Percentiles rank a stretch among this genome's conserved stretches.
Evolutionary conservation across 192 early-diverging fungal species (phyloP).

Genomic region (Coemansia pectinata): DNA sequence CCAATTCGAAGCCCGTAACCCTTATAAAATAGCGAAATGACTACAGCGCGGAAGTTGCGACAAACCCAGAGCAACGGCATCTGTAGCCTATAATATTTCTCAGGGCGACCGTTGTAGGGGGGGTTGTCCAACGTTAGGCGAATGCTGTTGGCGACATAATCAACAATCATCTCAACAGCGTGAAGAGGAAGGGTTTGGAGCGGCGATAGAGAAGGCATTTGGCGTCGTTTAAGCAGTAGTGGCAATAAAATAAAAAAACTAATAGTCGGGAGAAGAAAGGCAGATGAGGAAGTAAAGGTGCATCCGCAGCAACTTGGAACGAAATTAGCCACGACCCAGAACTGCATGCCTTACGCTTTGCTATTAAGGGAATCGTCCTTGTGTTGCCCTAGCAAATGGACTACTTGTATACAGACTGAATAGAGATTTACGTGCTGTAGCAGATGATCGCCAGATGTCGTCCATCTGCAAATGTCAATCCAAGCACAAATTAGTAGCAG

Average conservation of each 20-base stretch:
- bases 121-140: not conserved
- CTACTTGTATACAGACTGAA: too few relatives aligned
- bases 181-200: not conserved
- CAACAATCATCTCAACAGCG: not conserved
- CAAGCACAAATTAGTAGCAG: too few relatives aligned
- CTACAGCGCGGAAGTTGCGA: not conserved
- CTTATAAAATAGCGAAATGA: not conserved
- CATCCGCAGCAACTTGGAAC: too few relatives aligned
- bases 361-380: too few relatives aligned
- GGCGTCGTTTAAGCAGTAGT: not conserved
- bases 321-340: too few relatives aligned
- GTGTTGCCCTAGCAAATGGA: too few relatives aligned
- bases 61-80: not conserved
- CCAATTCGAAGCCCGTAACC: not conserved
- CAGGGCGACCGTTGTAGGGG: not conserved
- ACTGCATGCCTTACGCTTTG: too few relatives aligned
- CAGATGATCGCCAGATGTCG: too few relatives aligned
- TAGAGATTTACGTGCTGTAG: too few relatives aligned
- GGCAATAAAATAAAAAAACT: not conserved
- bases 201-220: not conserved
- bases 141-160: not conserved
- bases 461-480: too few relatives aligned
- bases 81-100: not conserved
- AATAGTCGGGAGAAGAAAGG: not conserved
- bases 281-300: too few relatives aligned